A percentile compares a stretch with the other conserved stretches of the same genome.
Conservation (phyloP, 139 green algal species). For the Chlamydomonas sp. region DNA sequence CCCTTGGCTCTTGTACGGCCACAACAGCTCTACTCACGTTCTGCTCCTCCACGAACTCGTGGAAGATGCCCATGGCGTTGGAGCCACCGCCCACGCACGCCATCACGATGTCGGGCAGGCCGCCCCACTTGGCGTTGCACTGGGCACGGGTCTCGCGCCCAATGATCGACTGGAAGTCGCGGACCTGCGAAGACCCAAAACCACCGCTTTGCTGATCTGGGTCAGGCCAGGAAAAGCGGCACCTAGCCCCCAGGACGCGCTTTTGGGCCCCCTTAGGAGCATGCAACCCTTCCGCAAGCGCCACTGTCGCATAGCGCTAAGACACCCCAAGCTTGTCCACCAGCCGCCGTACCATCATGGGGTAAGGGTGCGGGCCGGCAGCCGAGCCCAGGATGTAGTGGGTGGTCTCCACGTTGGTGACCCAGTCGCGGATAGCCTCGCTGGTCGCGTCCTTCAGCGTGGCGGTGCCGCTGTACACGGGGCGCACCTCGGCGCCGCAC, state of each 20-base stretch:
- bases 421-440: conserved; percentile 99
- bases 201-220: neutral
- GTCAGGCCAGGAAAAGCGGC: neutral
- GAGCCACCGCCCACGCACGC: conserved; percentile 98
- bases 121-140: conserved; percentile 86
- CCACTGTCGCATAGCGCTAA: too few species aligned
- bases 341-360: conserved; percentile 90
- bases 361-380: conserved; percentile 98
- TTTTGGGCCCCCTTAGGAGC: too few species aligned
- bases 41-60: conserved; percentile 97
- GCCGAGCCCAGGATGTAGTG: conserved; percentile 99
- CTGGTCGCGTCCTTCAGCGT: conserved; percentile 98
- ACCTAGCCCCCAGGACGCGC: neutral
- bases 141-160: conserved; percentile 85
- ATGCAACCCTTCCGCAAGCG: too few species aligned
- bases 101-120: conserved; percentile 94
- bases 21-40: neutral
- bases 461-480: conserved; percentile 90
- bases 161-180: conserved; percentile 97
- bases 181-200: conserved; percentile 64
- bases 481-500: conserved; percentile 93
- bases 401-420: conserved; percentile 99
- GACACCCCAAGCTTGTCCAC: too few species aligned
- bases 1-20: neutral
- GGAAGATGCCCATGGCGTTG: conserved; percentile 99